Conservation (phyloP, 2,329 filamentous ascomycete genomes). For the Fusarium sp. region DNA sequence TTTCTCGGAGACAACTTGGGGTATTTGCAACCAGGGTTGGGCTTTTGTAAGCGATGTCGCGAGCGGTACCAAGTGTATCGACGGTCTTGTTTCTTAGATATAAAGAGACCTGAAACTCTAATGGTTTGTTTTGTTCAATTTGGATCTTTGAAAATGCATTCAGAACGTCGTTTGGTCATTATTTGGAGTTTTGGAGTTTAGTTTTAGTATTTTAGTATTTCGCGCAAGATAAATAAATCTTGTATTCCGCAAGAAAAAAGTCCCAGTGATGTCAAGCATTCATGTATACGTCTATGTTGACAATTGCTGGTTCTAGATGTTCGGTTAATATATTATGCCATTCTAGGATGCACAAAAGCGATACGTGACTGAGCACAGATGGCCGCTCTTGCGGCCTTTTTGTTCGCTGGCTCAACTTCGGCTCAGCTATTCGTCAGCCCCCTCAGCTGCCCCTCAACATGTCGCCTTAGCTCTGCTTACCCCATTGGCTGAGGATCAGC, state of each 20-base stretch:
- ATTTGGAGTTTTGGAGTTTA: background rate
- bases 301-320: no score
- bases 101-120: background rate
- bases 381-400: no score
- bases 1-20: conserved; percentile 36
- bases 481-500: no score
- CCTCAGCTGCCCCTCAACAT: no score
- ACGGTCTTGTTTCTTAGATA: conserved; percentile 30
- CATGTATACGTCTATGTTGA: no score
- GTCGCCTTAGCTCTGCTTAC: no score
- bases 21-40: conserved; percentile 48
- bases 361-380: no score
- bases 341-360: no score
- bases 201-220: no score
- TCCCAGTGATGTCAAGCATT: background rate
- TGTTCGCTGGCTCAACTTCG: no score
- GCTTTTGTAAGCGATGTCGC: conserved; percentile 39
- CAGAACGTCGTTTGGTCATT: background rate
- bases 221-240: background rate
- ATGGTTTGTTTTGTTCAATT: background rate
- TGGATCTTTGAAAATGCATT: background rate
- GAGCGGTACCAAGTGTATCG: conserved; percentile 39
- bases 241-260: background rate
- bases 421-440: no score
- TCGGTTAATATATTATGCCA: no score